These are phyloP conservation scores for Pyricularia grisea DNA, from an alignment of 2,329 filamentous ascomycete species.

Conservation along the genomic window DNA sequence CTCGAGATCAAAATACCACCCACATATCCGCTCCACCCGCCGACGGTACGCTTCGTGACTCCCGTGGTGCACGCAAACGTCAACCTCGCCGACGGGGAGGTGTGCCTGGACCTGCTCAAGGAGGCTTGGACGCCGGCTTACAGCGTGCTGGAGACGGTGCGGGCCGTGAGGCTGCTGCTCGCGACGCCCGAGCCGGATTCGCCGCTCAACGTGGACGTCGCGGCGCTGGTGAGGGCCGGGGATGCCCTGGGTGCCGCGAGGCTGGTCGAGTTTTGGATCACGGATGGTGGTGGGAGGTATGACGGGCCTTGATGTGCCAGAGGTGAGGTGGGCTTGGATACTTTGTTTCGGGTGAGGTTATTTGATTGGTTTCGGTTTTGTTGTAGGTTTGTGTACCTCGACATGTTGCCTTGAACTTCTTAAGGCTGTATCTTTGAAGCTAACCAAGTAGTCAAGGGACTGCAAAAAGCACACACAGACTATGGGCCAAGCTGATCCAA, in stretches of 20 bases:
- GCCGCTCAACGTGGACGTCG: slow-evolving; percentile 72
- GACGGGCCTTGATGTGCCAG: slow-evolving; percentile 18
- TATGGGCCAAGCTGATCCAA: not conserved
- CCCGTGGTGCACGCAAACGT: slow-evolving; percentile 79
- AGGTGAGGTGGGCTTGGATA: not conserved
- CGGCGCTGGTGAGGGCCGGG: slow-evolving; percentile 57
- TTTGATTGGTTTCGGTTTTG: not conserved
- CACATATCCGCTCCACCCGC: slow-evolving; percentile 71
- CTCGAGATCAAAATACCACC: slow-evolving; percentile 67
- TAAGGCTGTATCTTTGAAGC: not conserved
- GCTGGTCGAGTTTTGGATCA: slow-evolving; percentile 63
- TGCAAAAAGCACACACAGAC: not conserved
- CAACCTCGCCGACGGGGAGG: slow-evolving; percentile 64
- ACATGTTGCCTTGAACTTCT: not conserved
- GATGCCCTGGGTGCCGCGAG: slow-evolving; percentile 59
- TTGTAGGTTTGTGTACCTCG: not conserved
- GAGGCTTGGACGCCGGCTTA: slow-evolving; percentile 80
- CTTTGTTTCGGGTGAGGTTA: too few species aligned
- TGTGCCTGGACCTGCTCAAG: slow-evolving; percentile 82
- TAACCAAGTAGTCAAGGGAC: not conserved
- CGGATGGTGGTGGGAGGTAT: slow-evolving; percentile 34
- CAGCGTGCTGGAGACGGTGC: slow-evolving; percentile 65
- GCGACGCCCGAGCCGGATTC: slow-evolving; percentile 61
- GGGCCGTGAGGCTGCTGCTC: slow-evolving; percentile 62
- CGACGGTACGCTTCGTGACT: slow-evolving; percentile 72